These are phyloP conservation scores for Kalanchoe fedtschenkoi DNA, from an alignment of 164 flowering plant genomes.

Conservation along the genomic window DNA sequence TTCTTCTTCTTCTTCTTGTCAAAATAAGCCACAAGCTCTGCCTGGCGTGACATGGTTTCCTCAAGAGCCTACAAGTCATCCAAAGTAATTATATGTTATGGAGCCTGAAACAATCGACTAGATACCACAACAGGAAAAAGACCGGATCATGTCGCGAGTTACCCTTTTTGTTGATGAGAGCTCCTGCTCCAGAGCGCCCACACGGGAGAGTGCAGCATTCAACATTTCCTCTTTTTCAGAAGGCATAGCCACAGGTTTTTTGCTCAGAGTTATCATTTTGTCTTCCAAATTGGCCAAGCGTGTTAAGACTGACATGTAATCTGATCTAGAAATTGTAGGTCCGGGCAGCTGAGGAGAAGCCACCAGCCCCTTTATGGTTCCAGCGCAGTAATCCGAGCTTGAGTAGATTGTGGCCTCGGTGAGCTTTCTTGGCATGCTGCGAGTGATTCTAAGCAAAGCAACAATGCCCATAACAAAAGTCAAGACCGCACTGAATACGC, in stretches of 20 bases:
- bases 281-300: slow-evolving; percentile 58
- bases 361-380: slow-evolving; percentile 16
- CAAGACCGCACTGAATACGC: slow-evolving; percentile 30
- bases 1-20: slow-evolving; percentile 49
- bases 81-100: background rate
- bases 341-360: slow-evolving; percentile 8
- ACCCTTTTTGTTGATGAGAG: slow-evolving; percentile 47
- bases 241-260: slow-evolving; percentile 31
- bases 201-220: slow-evolving; percentile 32
- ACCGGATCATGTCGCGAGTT: background rate
- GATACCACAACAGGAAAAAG: too few relatives aligned
- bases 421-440: slow-evolving; percentile 43
- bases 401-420: slow-evolving; percentile 41
- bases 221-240: slow-evolving; percentile 49
- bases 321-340: slow-evolving; percentile 22
- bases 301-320: slow-evolving; percentile 30
- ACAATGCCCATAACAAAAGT: slow-evolving; percentile 48
- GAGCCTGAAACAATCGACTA: too few relatives aligned
- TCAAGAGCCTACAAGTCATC: slow-evolving; percentile 26
- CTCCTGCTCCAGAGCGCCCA: slow-evolving; percentile 41
- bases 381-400: slow-evolving; percentile 19
- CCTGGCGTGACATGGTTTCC: slow-evolving; percentile 25
- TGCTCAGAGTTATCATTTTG: slow-evolving; percentile 20
- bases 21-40: slow-evolving; percentile 30
- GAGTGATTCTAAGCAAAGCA: slow-evolving; percentile 38